These are phyloP conservation scores for Cryptococcus sp. DNA, from an alignment of 1,284 basidiomycete species.

Conservation along the genomic window DNA sequence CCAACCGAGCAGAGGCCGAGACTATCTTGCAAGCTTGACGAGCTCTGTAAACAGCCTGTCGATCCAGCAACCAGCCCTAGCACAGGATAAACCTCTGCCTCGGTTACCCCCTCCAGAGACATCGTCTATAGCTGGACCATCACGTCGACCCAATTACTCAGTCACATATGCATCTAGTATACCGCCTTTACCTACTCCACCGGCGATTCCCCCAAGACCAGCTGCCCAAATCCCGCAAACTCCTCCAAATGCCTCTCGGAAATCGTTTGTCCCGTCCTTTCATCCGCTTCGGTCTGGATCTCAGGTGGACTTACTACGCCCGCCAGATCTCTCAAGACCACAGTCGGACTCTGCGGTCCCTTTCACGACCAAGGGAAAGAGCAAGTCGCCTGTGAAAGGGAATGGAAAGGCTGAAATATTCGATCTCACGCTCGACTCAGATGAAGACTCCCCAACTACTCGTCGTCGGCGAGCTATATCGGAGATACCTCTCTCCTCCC, in stretches of 20 bases:
- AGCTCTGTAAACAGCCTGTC: constrained; percentile 6
- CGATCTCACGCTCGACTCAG: not conserved
- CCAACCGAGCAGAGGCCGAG: constrained; percentile 1
- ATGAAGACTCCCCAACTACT: not conserved
- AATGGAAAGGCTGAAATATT: not conserved
- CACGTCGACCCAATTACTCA: not conserved
- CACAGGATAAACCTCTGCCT: not conserved
- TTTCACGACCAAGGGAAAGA: not conserved
- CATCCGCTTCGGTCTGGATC: constrained; percentile 10
- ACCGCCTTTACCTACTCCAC: constrained; percentile 10
- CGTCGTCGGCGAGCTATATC: constrained; percentile 14
- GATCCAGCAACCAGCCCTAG: not conserved
- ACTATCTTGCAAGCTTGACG: constrained; percentile 8
- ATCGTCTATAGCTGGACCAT: not conserved
- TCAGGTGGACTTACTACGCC: constrained; percentile 1
- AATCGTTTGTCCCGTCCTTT: constrained; percentile 12
- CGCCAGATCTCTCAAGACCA: constrained; percentile 4
- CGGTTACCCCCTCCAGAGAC: not conserved
- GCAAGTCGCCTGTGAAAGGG: not conserved
- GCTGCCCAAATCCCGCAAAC: not conserved
- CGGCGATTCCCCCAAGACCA: not conserved
- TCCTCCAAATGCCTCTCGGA: not conserved
- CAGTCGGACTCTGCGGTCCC: constrained; percentile 11
- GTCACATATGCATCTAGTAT: constrained; percentile 8
- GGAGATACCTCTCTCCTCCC: constrained; percentile 10